Evolutionary conservation across 768 basidiomycete genomes (phyloP).

Genomic region (Chalciporus pseudorubinellus): DNA sequence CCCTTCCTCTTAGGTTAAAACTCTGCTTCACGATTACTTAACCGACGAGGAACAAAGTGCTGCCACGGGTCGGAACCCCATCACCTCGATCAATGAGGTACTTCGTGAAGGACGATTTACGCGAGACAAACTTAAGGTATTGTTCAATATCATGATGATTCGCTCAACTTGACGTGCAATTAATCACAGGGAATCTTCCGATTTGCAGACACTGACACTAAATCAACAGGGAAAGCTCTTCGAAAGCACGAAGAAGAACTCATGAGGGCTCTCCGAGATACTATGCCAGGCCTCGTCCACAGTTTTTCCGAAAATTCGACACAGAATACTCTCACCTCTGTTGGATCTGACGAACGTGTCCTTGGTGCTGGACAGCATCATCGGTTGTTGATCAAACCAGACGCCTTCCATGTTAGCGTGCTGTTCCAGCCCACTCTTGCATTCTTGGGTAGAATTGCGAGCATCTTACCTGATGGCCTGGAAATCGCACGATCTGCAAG

Average conservation of each 20-base stretch:
- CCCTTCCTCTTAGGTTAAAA: slow-evolving; percentile 59
- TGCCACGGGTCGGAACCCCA: slow-evolving; percentile 78
- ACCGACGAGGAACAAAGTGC: slow-evolving; percentile 87
- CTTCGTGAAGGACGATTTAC: slow-evolving; percentile 78
- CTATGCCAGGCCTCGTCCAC: slow-evolving; percentile 91
- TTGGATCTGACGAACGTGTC: slow-evolving; percentile 71
- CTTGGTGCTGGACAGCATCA: slow-evolving; percentile 77
- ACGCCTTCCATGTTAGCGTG: slow-evolving; percentile 91
- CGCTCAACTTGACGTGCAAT: slow-evolving; percentile 1
- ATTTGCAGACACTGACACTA: slow-evolving; percentile 86
- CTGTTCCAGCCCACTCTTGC: slow-evolving; percentile 92
- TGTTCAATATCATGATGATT: not conserved
- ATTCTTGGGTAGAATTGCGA: slow-evolving; percentile 73
- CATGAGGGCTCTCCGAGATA: slow-evolving; percentile 77
- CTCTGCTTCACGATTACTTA: slow-evolving; percentile 82
- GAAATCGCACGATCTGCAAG: slow-evolving; percentile 67
- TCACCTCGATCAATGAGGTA: slow-evolving; percentile 92
- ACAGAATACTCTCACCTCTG: slow-evolving; percentile 55
- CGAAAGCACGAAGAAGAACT: slow-evolving; percentile 82
- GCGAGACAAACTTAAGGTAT: slow-evolving; percentile 79
- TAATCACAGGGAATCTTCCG: slow-evolving; percentile 74
- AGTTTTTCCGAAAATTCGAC: slow-evolving; percentile 60
- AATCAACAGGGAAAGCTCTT: slow-evolving; percentile 63
- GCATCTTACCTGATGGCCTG: slow-evolving; percentile 68
- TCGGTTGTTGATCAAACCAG: slow-evolving; percentile 79